phyloP scores from a whole-genome alignment of 1,284 basidiomycete species.

The Phellopilus nigrolimitatus region DNA sequence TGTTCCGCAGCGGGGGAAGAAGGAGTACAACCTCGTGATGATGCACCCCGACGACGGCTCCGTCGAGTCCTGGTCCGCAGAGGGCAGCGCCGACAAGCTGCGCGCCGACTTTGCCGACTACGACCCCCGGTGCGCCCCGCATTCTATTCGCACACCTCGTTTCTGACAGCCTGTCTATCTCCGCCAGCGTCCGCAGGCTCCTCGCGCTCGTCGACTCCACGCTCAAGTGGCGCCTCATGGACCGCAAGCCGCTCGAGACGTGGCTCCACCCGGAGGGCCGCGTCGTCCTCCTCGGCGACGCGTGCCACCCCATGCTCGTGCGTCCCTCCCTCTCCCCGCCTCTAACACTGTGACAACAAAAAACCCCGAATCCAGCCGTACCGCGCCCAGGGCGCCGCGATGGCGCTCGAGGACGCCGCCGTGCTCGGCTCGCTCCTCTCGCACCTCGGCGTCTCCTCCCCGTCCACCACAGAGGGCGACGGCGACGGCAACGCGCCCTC shows the following conservation, averaged over 20 bases:
- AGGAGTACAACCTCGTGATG: slow-evolving; percentile 40
- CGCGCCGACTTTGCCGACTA: slow-evolving; percentile 40
- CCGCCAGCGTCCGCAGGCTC: slow-evolving; percentile 42
- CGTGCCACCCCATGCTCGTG: slow-evolving; percentile 64
- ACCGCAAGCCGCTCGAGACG: slow-evolving; percentile 40
- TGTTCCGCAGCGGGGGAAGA: slow-evolving; percentile 35
- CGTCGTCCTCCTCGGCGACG: slow-evolving; percentile 49
- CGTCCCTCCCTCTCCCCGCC: slow-evolving; percentile 23
- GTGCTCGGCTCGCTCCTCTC: slow-evolving; percentile 58
- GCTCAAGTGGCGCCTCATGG: slow-evolving; percentile 47
- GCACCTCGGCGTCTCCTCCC: slow-evolving; percentile 35
- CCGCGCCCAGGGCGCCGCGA: slow-evolving; percentile 63
- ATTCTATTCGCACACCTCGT: neutral
- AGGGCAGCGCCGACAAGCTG: slow-evolving; percentile 42
- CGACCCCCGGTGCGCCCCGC: slow-evolving; percentile 35
- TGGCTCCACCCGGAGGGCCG: slow-evolving; percentile 48
- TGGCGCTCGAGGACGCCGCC: slow-evolving; percentile 65
- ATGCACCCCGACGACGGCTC: slow-evolving; percentile 39
- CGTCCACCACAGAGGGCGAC: neutral
- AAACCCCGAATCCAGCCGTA: slow-evolving; percentile 44
- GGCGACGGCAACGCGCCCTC: too few relatives aligned
- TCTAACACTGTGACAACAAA: neutral
- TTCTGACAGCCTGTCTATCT: neutral
- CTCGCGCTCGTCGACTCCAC: slow-evolving; percentile 42
- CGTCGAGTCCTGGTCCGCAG: slow-evolving; percentile 42